These are phyloP conservation scores for Aphanomyces stellatus DNA, from an alignment of 352 stramenopile species.

Conservation along the genomic window DNA sequence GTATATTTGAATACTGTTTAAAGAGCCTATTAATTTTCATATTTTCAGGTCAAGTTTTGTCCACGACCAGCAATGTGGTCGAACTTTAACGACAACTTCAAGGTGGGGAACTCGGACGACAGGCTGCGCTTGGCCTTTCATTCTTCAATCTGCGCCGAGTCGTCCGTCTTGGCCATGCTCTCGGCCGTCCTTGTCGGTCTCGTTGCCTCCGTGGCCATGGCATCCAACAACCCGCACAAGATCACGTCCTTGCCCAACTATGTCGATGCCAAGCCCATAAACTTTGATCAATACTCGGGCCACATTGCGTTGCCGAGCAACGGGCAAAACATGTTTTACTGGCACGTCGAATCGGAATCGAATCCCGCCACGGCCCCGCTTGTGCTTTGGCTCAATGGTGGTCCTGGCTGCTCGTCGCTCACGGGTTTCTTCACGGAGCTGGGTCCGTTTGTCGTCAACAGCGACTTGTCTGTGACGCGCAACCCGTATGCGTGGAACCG, in stretches of 20 bases:
- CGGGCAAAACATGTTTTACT: slow-evolving; percentile 57
- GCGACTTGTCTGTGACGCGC: slow-evolving; percentile 11
- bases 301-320: slow-evolving; percentile 40
- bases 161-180: too few relatives aligned
- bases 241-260: neutral
- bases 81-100: too few relatives aligned
- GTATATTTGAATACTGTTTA: too few relatives aligned
- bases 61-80: too few relatives aligned
- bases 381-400: slow-evolving; percentile 76
- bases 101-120: too few relatives aligned
- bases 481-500: slow-evolving; percentile 21
- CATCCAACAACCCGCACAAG: neutral
- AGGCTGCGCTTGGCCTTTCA: too few relatives aligned
- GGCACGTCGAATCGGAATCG: slow-evolving; percentile 63
- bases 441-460: slow-evolving; percentile 10
- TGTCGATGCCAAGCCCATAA: slow-evolving; percentile 21
- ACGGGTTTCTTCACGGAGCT: slow-evolving; percentile 42
- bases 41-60: too few relatives aligned
- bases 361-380: slow-evolving; percentile 50
- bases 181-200: neutral
- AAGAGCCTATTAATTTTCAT: too few relatives aligned
- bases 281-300: slow-evolving; percentile 66
- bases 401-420: slow-evolving; percentile 65
- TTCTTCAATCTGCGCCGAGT: too few relatives aligned
- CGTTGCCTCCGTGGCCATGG: neutral